Percentiles rank a stretch among this genome's conserved stretches.
Conservation (phyloP, 371 early-diverging fungal species). For the Dichotomocladium elegans region DNA sequence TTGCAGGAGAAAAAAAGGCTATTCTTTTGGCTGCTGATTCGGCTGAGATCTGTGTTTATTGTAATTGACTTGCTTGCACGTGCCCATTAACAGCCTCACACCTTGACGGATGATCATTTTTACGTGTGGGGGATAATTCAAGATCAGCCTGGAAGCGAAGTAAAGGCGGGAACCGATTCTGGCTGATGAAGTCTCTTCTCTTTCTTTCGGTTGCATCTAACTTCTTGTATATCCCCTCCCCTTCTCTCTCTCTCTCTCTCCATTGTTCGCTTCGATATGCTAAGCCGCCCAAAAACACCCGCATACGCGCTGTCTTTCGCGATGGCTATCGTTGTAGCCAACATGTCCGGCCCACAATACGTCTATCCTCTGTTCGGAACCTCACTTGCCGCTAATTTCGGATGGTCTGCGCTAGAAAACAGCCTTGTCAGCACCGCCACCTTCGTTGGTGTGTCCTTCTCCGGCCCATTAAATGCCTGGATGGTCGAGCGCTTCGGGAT, state of each 20-base stretch:
- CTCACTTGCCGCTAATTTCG: constrained; percentile 26
- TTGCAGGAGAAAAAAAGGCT: too few relatives aligned
- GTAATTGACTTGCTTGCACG: too few relatives aligned
- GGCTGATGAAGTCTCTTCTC: too few relatives aligned
- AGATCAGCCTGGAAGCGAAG: neutral
- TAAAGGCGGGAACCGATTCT: neutral
- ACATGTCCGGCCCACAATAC: constrained; percentile 45
- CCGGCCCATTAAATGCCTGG: constrained; percentile 43
- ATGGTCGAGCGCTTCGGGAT: constrained; percentile 28
- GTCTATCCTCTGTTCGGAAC: constrained; percentile 42
- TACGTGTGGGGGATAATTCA: too few relatives aligned
- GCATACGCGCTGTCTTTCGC: constrained; percentile 19
- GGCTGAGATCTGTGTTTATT: too few relatives aligned
- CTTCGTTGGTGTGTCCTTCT: constrained; percentile 43
- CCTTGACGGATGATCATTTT: too few relatives aligned
- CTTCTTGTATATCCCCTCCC: neutral
- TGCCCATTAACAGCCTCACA: too few relatives aligned
- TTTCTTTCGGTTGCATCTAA: too few relatives aligned
- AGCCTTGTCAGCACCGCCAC: constrained; percentile 46
- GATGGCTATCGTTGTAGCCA: constrained; percentile 34
- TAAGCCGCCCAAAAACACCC: neutral
- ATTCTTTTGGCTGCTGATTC: too few relatives aligned
- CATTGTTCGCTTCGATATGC: neutral
- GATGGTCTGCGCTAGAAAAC: constrained; percentile 37
- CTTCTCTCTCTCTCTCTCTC: neutral